Conservation (phyloP, 345 rosid species). For the Eutrema heterophyllum region DNA sequence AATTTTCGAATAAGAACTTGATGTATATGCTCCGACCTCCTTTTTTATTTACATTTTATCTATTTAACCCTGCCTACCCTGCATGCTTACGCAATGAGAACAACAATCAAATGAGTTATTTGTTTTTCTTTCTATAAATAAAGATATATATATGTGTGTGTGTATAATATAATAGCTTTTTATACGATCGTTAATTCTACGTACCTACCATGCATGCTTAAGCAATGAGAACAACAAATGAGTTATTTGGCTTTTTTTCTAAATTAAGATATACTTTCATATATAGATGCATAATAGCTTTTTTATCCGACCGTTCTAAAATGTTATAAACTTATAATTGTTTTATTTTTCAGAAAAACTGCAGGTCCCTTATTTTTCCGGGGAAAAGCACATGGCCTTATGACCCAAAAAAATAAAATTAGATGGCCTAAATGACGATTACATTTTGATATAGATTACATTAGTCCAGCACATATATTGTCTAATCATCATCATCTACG, state of each 20-base stretch:
- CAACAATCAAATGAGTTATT: neutral
- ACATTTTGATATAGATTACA: too few species aligned
- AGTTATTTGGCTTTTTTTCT: neutral
- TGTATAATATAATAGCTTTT: neutral
- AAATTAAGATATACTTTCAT: neutral
- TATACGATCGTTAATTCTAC: neutral
- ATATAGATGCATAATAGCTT: neutral
- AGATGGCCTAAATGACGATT: too few species aligned
- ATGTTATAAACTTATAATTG: neutral
- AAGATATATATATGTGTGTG: too few species aligned
- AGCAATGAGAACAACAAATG: neutral
- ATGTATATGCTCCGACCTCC: neutral
- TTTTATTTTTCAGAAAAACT: neutral
- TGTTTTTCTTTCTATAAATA: neutral
- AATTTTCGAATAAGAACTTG: neutral
- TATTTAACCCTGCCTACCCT: neutral
- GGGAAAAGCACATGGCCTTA: neutral
- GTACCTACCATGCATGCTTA: conserved; percentile 7
- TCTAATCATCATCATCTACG: neutral
- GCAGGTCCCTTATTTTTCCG: neutral
- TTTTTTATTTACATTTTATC: too few species aligned
- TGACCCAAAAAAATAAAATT: neutral
- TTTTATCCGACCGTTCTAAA: neutral
- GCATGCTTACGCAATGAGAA: neutral
- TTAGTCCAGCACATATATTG: neutral